Base-by-base conservation (phyloP, 129 eudicot genomes). In the Solidago caesia region DNA sequence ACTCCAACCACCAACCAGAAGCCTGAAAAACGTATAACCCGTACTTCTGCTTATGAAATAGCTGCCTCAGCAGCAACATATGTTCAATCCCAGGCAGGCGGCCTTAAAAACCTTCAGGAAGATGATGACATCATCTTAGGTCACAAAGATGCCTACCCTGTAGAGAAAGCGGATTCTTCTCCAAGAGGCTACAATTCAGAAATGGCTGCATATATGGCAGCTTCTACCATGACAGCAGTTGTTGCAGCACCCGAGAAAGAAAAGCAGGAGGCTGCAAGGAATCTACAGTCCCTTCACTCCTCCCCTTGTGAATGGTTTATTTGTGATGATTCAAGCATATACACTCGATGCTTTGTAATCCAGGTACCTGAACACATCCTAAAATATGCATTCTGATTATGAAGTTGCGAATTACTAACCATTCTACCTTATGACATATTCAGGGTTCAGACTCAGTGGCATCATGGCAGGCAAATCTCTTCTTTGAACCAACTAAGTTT, bases 261-360 rank as follows among this genome's bases (percentile, higher is more conserved):
- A 68, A 91, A 84, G 68, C 92, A 84, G 72, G 87, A 88, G 76
- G 95, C 92, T 39, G 95, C 97, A 21, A 88, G 49, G 72, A 84
- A 87, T 53, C 90, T 91, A 44, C 97, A 86, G 71, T 82, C 95
- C 42, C 88, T 84, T 70, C 87, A 86, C n/a, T 86, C 89, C 3
- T 88, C 97, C 4, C 95, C 97, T 47, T 91, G 95, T 52, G 92
- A 91, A 68, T 91, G 97, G 97, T 91, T 88, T 68, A 83, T 91
- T 16, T 91, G 97, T 48, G 97, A 91, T 75, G 97, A 88, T 79
- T 47, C 88, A 0, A 83, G 81, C 72, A 86, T 82, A 80, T 88
- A 88, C 64, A 91, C 97, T 70, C 89, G 97, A 12, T 81, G 86
- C 67, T 91, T 91, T 51, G 84, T 91, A 27, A 91, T 88, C 75